Percentiles rank a stretch among this genome's conserved stretches.
Evolutionary conservation across 495 filamentous ascomycete genomes (phyloP).

Genomic region (Lindgomyces ingoldianus): DNA sequence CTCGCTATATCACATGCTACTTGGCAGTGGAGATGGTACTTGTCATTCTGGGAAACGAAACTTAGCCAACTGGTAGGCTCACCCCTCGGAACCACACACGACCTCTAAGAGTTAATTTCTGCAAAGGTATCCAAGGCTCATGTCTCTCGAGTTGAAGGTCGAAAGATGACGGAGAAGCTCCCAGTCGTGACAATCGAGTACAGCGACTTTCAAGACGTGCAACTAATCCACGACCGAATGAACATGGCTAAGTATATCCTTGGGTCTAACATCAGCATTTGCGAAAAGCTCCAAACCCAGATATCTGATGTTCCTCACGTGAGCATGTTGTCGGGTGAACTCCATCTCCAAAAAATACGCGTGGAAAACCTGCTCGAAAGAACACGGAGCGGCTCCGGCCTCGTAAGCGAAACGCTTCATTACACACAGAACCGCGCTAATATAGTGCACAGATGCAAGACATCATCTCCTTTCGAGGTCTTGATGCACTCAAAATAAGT

Average conservation of each 20-base stretch:
- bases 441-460: conserved; percentile 16
- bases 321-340: conserved; percentile 3
- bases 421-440: not conserved
- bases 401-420: conserved; percentile 6
- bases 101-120: not conserved
- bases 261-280: conserved; percentile 3
- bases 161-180: not conserved
- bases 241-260: conserved; percentile 15
- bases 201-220: conserved; percentile 18
- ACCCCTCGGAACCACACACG: not conserved
- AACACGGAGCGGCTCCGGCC: conserved; percentile 15
- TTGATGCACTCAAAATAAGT: conserved; percentile 13
- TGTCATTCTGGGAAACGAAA: conserved; percentile 8
- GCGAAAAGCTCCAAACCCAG: no score
- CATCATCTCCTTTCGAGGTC: conserved; percentile 18
- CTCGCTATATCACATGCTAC: conserved; percentile 13
- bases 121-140: conserved; percentile 21
- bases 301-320: not conserved
- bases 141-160: conserved; percentile 4
- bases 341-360: not conserved
- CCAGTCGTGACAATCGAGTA: conserved; percentile 12
- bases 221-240: conserved; percentile 25
- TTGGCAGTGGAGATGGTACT: conserved; percentile 23
- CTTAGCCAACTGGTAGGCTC: conserved; percentile 7
- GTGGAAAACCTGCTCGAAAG: conserved; percentile 16